Evolutionary conservation across 2,329 filamentous ascomycete species (phyloP), one percentile per base, ranked within the genome.

Genomic region (Pseudocercospora eumusae): DNA sequence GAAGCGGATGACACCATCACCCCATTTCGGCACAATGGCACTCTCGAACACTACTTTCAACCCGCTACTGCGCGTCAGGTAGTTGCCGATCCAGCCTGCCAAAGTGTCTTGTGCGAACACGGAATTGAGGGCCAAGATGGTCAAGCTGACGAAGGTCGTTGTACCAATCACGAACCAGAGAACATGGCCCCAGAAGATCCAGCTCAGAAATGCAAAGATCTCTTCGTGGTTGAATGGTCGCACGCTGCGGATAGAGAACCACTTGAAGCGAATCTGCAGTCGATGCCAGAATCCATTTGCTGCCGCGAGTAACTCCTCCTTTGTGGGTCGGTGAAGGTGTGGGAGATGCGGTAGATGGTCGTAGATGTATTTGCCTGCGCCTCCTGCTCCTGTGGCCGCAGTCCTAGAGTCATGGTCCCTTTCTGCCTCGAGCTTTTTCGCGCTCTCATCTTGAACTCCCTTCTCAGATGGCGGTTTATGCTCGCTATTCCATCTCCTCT

Each of bases 31-130:
- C 20, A 99, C 95, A 71, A 99, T 96, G 21, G 95, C 95, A 42
- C 92, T 97, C 78, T 99, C 95, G 74, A 99, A 99, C 58, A 99
- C 89, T 31, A 99, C 91, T 42, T 92, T 95, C 53, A 98, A 82
- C 5, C 95, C 95, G 8, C 93, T 95, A 18, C 93, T 96, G 73
- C 93, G 88, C 2, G 95, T 99, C 25, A 99, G 81, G 76, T 98
- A 97, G 76, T 97, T 96, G 15, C 95, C 95, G 54, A 98, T 86
- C 90, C 92, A 96, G 71, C 90, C 86, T 21, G 93, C 95, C 28
- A 99, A 81, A 3, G 91, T 96, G 86, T 99, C 95, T 82, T 99
- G 95, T 2, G 95, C 95, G 78, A 98, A 90, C 31, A 98, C 92
- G 0, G 93, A 98, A 75, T 99, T 99, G 72, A 98, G 91, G 8